phyloP scores from a whole-genome alignment of 305 asterid species.

The Solanum chacoense region DNA sequence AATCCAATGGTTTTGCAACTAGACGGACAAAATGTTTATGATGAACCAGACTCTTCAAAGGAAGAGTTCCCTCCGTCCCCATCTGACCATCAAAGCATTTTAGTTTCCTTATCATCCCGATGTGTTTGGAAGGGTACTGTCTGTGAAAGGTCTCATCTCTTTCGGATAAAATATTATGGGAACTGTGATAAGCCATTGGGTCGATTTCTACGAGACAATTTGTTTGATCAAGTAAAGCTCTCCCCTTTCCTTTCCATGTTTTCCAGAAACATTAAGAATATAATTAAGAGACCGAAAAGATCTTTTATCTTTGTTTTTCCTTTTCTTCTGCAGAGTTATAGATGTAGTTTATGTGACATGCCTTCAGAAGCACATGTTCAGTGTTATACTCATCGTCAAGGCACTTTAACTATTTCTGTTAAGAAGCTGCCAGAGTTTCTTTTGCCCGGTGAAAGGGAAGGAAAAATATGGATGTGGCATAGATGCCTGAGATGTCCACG shows the following conservation, averaged over 20 bases:
- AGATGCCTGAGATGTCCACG: slow-evolving; percentile 94
- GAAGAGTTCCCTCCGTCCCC: slow-evolving; percentile 87
- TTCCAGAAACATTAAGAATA: neutral
- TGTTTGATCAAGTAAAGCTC: slow-evolving; percentile 76
- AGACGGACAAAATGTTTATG: slow-evolving; percentile 28
- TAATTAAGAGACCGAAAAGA: neutral
- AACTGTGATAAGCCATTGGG: slow-evolving; percentile 93
- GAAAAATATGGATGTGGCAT: slow-evolving; percentile 99
- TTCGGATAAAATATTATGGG: slow-evolving; percentile 84
- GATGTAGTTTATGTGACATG: slow-evolving; percentile 81
- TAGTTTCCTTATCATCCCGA: slow-evolving; percentile 83
- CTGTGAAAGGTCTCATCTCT: slow-evolving; percentile 86
- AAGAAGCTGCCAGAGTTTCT: slow-evolving; percentile 72
- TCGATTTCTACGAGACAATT: slow-evolving; percentile 77
- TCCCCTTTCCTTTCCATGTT: slow-evolving; percentile 14
- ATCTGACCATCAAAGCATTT: slow-evolving; percentile 83
- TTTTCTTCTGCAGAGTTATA: slow-evolving; percentile 39
- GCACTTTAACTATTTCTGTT: slow-evolving; percentile 85
- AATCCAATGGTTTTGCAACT: slow-evolving; percentile 11
- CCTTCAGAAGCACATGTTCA: slow-evolving; percentile 96
- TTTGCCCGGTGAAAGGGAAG: slow-evolving; percentile 73
- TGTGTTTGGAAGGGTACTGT: slow-evolving; percentile 96
- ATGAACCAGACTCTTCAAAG: slow-evolving; percentile 40
- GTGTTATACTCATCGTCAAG: slow-evolving; percentile 95
- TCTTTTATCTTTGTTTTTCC: neutral